Conservation (phyloP, 805 yeast species). For the Kazachstania martiniae region DNA sequence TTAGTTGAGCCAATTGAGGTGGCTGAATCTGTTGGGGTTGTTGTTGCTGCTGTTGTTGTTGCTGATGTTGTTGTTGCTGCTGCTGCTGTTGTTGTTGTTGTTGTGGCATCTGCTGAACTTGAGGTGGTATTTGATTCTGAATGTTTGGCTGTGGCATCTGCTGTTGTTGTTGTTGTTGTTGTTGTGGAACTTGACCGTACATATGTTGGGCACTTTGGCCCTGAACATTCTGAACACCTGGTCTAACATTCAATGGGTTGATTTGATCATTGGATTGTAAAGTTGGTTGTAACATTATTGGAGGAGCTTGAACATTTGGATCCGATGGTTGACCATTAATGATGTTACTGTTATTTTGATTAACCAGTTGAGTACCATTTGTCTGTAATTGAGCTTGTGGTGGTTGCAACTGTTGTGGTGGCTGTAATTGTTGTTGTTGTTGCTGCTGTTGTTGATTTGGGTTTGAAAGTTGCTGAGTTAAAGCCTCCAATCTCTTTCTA, state of each 20-base stretch:
- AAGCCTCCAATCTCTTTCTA: slow-evolving; percentile 81
- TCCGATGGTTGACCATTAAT: slow-evolving; percentile 1
- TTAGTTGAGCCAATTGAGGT: slow-evolving; percentile 1
- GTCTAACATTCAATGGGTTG: slow-evolving; percentile 24
- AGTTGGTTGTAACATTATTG: slow-evolving; percentile 25
- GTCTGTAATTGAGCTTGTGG: slow-evolving; percentile 8
- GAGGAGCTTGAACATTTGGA: slow-evolving; percentile 5
- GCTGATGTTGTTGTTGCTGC: slow-evolving; percentile 7
- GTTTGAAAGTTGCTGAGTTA: slow-evolving; percentile 41
- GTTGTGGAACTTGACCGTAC: slow-evolving; percentile 10
- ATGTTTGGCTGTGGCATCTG: slow-evolving; percentile 6
- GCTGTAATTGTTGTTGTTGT: slow-evolving; percentile 5
- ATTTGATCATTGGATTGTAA: slow-evolving; percentile 23
- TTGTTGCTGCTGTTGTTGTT: slow-evolving; percentile 1
- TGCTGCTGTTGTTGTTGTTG: slow-evolving; percentile 22
- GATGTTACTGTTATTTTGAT: slow-evolving; percentile 5
- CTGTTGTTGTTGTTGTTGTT: slow-evolving; percentile 8
- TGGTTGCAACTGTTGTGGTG: slow-evolving; percentile 3
- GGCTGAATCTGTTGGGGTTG: slow-evolving; percentile 4
- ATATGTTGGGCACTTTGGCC: too few species aligned
- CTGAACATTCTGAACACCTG: slow-evolving; percentile 9
- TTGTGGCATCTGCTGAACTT: slow-evolving; percentile 25
- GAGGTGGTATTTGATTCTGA: slow-evolving; percentile 24
- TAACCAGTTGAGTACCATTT: not conserved
- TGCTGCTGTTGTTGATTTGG: slow-evolving; percentile 13